phyloP scores from a whole-genome alignment of 2,329 filamentous ascomycete species.

The Neopestalotiopsis clavispora region DNA sequence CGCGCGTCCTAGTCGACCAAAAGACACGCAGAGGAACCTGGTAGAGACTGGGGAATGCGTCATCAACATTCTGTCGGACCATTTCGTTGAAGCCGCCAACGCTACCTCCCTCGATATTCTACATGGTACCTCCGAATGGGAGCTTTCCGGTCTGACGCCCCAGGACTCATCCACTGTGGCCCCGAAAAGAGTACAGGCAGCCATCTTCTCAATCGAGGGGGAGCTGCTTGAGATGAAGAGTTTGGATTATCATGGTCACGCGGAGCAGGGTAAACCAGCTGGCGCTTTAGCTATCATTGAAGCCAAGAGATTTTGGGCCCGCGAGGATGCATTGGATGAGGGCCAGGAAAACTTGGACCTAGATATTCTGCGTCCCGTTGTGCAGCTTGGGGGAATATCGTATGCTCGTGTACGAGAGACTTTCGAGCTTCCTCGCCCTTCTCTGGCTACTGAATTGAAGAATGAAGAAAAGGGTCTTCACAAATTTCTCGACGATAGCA shows the following conservation, averaged over 20 bases:
- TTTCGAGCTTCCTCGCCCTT: conserved; percentile 14
- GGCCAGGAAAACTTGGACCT: conserved; percentile 6
- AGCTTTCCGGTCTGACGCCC: conserved; percentile 26
- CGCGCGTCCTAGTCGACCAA: not conserved
- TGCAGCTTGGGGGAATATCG: conserved; percentile 16
- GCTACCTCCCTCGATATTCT: conserved; percentile 63
- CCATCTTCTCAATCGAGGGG: conserved; percentile 30
- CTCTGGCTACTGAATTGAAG: not conserved
- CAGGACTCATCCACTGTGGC: conserved; percentile 22
- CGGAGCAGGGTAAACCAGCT: not conserved
- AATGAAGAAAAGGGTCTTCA: not conserved
- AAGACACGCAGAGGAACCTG: conserved; percentile 41
- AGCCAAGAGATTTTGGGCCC: conserved; percentile 17
- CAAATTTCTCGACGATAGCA: not conserved
- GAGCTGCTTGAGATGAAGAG: conserved; percentile 33
- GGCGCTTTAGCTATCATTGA: conserved; percentile 15
- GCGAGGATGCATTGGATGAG: conserved; percentile 15
- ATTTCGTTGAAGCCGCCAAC: conserved; percentile 67
- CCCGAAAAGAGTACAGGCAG: conserved; percentile 32
- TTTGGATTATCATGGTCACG: conserved; percentile 27
- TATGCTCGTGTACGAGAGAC: conserved; percentile 13
- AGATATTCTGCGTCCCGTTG: conserved; percentile 11
- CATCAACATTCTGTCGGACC: conserved; percentile 67
- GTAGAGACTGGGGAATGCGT: conserved; percentile 60
- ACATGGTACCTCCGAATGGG: conserved; percentile 55